Base-by-base conservation (phyloP, 306 rosid species). In the Ochetophila trinervis region DNA sequence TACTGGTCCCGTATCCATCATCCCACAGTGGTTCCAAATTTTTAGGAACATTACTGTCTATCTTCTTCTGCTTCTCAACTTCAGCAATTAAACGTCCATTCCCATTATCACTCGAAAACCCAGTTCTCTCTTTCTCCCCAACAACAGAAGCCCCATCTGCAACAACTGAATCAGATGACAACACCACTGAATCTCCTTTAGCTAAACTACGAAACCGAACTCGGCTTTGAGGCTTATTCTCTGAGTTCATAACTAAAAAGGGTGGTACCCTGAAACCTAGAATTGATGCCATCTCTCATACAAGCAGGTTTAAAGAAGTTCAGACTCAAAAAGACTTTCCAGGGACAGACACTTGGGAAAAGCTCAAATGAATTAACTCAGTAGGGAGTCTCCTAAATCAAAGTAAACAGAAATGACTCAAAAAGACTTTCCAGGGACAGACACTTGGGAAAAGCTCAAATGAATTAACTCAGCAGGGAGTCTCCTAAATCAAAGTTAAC, bases 1-100 rank as follows among this genome's bases (percentile, higher is more conserved):
- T 89, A 67, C 61, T 78, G 78, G 77, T 74, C 5, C 98, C 98
- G 74, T 89, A 84, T 20, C 96, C 97, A 69, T 93, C 97, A 48
- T 87, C 87, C 93, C 96, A 93, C 70, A 82, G 88, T 0, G 91
- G 77, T 42, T 72, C 76, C 63, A 91, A 83, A 51, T 71, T 67
- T 57, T 63, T 76, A 53, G 57, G 49, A 72, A 20, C 75, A 21
- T 48, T 58, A 47, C 61, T 61, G 19, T 32, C 42, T 65, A 24
- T 18, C 45, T 36, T 56, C 30, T 62, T 30, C 47, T 77, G 60
- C 59, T 69, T 60, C 72, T 60, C 75, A 67, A 63, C 71, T 55
- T 20, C 49, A 22, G 59, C 24, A 60, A 53, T 70, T 32, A 76
- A n/a, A 20, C 57, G 7, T 53, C 76, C 86, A 68, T 74, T 82